A percentile compares a stretch with the other conserved stretches of the same genome.
Evolutionary conservation across 106 monocot species (phyloP).

Genomic region (Dendrobium huoshanense): DNA sequence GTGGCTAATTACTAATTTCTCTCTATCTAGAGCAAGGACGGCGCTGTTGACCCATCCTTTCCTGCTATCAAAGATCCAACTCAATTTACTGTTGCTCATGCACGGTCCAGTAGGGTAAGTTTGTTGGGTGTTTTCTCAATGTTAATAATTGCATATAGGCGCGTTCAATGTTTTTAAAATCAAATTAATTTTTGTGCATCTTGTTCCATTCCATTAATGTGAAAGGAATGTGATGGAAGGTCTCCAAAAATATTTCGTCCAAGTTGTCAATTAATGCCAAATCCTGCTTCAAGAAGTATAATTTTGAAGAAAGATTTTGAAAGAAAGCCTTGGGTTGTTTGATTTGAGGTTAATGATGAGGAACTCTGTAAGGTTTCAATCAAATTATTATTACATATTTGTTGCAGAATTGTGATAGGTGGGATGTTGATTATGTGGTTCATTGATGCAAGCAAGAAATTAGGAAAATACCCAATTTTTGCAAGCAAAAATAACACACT

Average conservation of each 20-base stretch:
- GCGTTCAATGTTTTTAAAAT: not conserved
- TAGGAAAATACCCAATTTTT: too few relatives aligned
- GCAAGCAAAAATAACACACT: too few relatives aligned
- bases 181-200: not conserved
- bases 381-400: not conserved
- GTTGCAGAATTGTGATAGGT: not conserved
- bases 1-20: slow-evolving; percentile 1
- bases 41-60: slow-evolving; percentile 55
- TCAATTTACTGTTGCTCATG: slow-evolving; percentile 58
- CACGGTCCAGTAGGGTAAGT: slow-evolving; percentile 53
- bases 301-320: not conserved
- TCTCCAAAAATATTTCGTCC: too few relatives aligned
- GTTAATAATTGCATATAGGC: not conserved
- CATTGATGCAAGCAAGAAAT: too few relatives aligned
- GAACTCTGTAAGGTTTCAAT: not conserved
- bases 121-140: not conserved
- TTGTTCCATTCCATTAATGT: not conserved
- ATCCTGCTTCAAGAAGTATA: too few relatives aligned
- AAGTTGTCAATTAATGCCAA: too few relatives aligned
- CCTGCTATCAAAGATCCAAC: slow-evolving; percentile 54
- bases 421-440: not conserved
- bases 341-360: not conserved
- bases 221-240: too few relatives aligned
- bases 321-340: not conserved
- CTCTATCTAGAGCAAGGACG: slow-evolving; percentile 50